Percentiles rank a stretch among this genome's conserved stretches.
These are phyloP conservation scores for Tephrocybe rancida DNA, from an alignment of 768 basidiomycete genomes.

Conservation along the genomic window DNA sequence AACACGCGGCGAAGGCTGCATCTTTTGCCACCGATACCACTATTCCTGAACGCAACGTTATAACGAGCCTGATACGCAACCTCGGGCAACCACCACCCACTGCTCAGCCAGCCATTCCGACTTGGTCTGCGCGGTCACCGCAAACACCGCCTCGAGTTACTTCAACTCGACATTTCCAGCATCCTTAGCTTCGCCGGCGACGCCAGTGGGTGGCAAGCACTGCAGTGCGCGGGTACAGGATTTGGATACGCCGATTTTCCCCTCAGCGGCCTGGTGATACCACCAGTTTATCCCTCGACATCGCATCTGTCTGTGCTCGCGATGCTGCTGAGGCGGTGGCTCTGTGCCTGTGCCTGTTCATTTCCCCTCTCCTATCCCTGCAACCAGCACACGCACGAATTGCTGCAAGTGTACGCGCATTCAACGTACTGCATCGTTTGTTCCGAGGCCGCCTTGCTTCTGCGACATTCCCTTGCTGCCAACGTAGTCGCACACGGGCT, in stretches of 20 bases:
- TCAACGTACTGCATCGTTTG: slow-evolving; percentile 8
- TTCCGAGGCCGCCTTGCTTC: slow-evolving; percentile 6
- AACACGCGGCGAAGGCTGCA: slow-evolving; percentile 52
- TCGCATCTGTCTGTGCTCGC: slow-evolving; percentile 68
- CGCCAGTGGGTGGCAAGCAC: slow-evolving; percentile 56
- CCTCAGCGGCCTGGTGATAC: slow-evolving; percentile 31
- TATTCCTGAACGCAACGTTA: slow-evolving; percentile 41
- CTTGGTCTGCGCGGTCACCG: slow-evolving; percentile 38
- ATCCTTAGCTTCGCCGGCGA: slow-evolving; percentile 62
- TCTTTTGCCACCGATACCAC: slow-evolving; percentile 36
- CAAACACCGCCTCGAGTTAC: slow-evolving; percentile 57
- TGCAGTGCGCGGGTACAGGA: slow-evolving; percentile 50
- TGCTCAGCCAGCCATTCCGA: slow-evolving; percentile 32
- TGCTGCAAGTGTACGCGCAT: slow-evolving; percentile 10
- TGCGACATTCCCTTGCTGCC: slow-evolving; percentile 1
- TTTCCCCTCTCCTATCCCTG: slow-evolving; percentile 23
- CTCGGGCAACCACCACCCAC: slow-evolving; percentile 36
- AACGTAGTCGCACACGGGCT: neutral
- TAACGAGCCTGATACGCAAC: slow-evolving; percentile 49
- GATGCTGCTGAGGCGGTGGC: slow-evolving; percentile 62
- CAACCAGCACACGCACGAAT: slow-evolving; percentile 15
- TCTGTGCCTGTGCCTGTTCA: slow-evolving; percentile 18
- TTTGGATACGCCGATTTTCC: slow-evolving; percentile 38
- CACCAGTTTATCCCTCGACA: slow-evolving; percentile 49
- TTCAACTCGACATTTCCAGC: slow-evolving; percentile 59